Evolutionary conservation across 306 rosid genomes (phyloP).

Genomic region (Ceratonia siliqua): DNA sequence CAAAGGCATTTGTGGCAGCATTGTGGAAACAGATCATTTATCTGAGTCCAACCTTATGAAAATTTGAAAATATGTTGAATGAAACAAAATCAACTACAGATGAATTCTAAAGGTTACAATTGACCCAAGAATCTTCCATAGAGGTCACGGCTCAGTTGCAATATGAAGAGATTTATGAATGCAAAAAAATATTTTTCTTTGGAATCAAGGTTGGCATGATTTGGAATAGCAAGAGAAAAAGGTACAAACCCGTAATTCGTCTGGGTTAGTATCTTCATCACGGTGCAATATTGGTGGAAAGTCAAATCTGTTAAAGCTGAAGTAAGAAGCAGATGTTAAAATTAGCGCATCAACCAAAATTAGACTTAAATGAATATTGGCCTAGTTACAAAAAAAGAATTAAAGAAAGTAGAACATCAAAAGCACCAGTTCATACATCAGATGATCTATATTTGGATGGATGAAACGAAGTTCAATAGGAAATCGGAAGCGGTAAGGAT

Average conservation of each 20-base stretch:
- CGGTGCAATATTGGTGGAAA: slow-evolving; percentile 86
- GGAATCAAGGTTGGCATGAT: slow-evolving; percentile 16
- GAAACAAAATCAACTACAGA: neutral
- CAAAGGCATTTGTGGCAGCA: neutral
- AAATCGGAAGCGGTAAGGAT: slow-evolving; percentile 92
- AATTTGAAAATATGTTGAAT: slow-evolving; percentile 5
- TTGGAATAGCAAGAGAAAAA: slow-evolving; percentile 36
- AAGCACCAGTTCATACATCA: slow-evolving; percentile 63
- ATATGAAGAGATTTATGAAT: slow-evolving; percentile 11
- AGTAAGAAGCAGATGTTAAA: slow-evolving; percentile 38
- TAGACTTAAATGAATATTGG: slow-evolving; percentile 30
- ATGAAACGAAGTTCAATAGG: slow-evolving; percentile 95
- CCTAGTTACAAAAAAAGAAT: slow-evolving; percentile 16
- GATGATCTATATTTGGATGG: slow-evolving; percentile 90
- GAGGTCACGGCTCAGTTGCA: slow-evolving; percentile 15
- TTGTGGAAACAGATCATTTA: neutral
- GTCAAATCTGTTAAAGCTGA: slow-evolving; percentile 91
- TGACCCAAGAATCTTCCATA: neutral
- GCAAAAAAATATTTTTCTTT: slow-evolving; percentile 9
- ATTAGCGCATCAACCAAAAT: slow-evolving; percentile 21
- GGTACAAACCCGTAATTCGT: slow-evolving; percentile 82
- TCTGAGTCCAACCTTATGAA: neutral
- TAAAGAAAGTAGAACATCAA: slow-evolving; percentile 31
- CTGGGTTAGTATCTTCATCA: slow-evolving; percentile 69
- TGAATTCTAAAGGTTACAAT: neutral